Evolutionary conservation across 2,329 filamentous ascomycete species (phyloP).

Genomic region (Fusarium temperatum): DNA sequence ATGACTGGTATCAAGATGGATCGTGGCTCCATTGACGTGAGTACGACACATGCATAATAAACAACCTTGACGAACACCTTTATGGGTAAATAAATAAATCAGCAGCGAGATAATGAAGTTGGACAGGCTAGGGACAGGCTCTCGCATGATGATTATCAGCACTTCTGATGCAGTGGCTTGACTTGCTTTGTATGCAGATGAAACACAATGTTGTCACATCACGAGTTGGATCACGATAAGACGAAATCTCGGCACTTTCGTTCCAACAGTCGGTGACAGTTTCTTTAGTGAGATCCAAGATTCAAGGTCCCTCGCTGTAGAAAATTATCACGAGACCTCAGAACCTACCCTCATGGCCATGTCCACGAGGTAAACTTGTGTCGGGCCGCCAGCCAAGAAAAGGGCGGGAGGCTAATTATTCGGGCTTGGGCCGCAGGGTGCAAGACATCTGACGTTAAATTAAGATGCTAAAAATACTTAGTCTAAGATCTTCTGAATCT

Average conservation of each 20-base stretch:
- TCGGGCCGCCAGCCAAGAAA: constrained; percentile 21
- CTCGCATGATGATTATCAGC: constrained; percentile 20
- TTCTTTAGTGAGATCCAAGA: neutral
- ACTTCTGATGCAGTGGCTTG: constrained; percentile 38
- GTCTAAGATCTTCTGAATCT: fast-evolving
- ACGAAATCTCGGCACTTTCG: constrained; percentile 2
- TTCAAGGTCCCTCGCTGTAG: constrained; percentile 12
- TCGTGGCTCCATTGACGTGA: constrained; percentile 8
- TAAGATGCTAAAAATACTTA: no score
- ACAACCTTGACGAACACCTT: constrained; percentile 22
- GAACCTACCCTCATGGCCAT: constrained; percentile 3
- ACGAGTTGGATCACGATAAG: constrained; percentile 6
- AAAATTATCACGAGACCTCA: constrained; percentile 27
- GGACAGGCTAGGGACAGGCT: neutral
- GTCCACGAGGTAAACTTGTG: constrained; percentile 27
- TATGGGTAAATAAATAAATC: neutral
- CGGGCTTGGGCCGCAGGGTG: neutral
- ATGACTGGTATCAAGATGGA: constrained; percentile 3
- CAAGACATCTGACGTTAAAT: no score
- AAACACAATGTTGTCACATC: constrained; percentile 30
- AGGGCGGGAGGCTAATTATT: constrained; percentile 19
- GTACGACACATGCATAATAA: neutral
- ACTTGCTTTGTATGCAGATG: constrained; percentile 32
- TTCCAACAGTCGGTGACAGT: neutral
- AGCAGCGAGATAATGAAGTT: neutral